Conservation (phyloP, 1,284 basidiomycete genomes). For the Sphagnurus paluster region DNA sequence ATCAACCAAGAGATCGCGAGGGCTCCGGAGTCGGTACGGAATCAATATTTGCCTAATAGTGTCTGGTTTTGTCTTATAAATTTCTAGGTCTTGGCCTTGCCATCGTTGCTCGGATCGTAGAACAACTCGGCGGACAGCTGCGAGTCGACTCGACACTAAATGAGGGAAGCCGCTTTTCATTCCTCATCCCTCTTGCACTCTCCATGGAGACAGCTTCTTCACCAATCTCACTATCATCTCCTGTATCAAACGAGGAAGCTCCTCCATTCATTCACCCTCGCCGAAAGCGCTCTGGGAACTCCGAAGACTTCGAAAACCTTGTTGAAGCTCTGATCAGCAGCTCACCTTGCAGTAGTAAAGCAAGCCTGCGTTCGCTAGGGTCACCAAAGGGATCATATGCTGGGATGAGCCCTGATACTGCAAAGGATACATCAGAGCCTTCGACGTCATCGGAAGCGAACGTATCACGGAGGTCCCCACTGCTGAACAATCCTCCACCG, state of each 20-base stretch:
- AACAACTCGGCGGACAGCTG: constrained; percentile 79
- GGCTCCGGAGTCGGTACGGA: constrained; percentile 53
- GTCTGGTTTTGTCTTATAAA: neutral
- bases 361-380: neutral
- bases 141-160: constrained; percentile 74
- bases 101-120: constrained; percentile 81
- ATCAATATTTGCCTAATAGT: neutral
- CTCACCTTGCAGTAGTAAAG: too few relatives aligned
- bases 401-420: constrained; percentile 30
- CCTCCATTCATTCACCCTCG: constrained; percentile 16
- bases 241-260: constrained; percentile 19
- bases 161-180: constrained; percentile 75
- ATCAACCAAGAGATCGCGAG: constrained; percentile 35
- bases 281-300: constrained; percentile 7
- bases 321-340: constrained; percentile 56
- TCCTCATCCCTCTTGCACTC: constrained; percentile 62
- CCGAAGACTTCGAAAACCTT: constrained; percentile 61
- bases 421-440: constrained; percentile 35
- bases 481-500: too few relatives aligned
- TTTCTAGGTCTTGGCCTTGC: constrained; percentile 72
- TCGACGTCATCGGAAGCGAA: constrained; percentile 45
- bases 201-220: constrained; percentile 19
- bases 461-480: constrained; percentile 33
- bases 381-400: neutral
- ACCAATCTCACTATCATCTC: constrained; percentile 21